Evolutionary conservation across 2,329 filamentous ascomycete genomes (phyloP), one percentile per base, ranked within the genome.

Genomic region (Penicillium decumbens): DNA sequence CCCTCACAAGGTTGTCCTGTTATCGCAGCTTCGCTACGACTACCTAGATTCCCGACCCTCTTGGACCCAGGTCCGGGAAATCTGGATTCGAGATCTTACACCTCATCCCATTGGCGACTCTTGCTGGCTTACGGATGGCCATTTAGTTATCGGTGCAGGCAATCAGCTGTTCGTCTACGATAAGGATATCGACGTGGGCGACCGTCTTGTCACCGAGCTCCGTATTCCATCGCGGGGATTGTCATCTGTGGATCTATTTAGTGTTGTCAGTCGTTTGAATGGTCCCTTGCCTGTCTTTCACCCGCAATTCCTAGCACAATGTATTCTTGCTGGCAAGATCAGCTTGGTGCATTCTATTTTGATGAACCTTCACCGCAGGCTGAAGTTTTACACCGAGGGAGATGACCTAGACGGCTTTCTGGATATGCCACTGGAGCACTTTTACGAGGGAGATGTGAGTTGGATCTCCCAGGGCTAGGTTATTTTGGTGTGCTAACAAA

Each of bases 91-190:
- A 54, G 85, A 91, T 51, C 75, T 90, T 32, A 95, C 90, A 10
- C 88, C 90, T 25, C 89, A 95, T 67, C 88, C 89, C 0, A 95
- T 96, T 43, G 91, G 90, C 2, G 91, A 96, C 66, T 95, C 90
- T 0, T 89, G 89, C 13, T 98, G 93, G 93, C 75, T 96, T 10
- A 83, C 84, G 25, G 85, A 88, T 61, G 92, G 91, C 0, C 84
- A 91, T 61, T 78, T 98, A 10, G 85, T 95, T 5, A 84, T 97
- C 48, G 91, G 90, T 1, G 84, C 90, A 6, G 93, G 93, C 0
- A 95, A 95, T 64, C 91, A 96, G 65, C 76, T 98, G 10, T 91
- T 95, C 66, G 78, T 95, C 6, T 85, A 91, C 64, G 87, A 89
- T 59, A 83, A 91, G 51, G 77, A 81, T n/a, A 82, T 95, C 23